Evolutionary conservation across 352 stramenopile genomes (phyloP), one percentile per base, ranked within the genome.

Genomic region (Phytophthora chlamydospora): DNA sequence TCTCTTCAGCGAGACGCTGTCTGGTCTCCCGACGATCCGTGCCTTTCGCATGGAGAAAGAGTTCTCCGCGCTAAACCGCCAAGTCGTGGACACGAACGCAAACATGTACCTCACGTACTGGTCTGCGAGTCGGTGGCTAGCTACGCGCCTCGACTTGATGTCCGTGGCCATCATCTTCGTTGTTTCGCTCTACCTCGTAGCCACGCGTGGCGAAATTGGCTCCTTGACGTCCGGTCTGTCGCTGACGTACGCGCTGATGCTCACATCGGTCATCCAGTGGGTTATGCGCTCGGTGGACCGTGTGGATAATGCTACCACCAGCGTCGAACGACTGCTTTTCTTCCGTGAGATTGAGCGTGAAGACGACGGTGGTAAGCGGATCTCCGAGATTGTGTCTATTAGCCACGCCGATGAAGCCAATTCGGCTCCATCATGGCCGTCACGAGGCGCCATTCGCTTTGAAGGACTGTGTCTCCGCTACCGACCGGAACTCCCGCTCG

Each of bases 1-100:
- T 8, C 75, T 97, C 33, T 88, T 98, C 43, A 80, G 78, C 13
- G 95, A 99, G 78, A 98, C 81, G 4, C 64, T 99, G 9, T 86
- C 83, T 46, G 97, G 97, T 7, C 78, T 98, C 3, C 51, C 83
- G 1, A 98, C 88, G 6, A 98, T 99, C 16, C 86, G 95, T 47
- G 79, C 86, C 5, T 93, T 82, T 46, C 50, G 62, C 12, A 82
- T 76, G 70, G 60, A 76, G 9, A 19, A 56, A 2, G 31, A 68
- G 13, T 80, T 77, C 39, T 57, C 60, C 12, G 9, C 44, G 6
- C 57, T 66, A 12, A 83, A 85, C 55, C 71, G 68, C 29, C 56
- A 38, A 29, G 69, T 68, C 7, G 69, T 85, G 6, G 70, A 81
- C 35, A 50, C 49, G 17, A 84, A 81, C 32, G 47, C 71, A 1